Base-by-base conservation (phyloP, 2,329 filamentous ascomycete species). In the Onygena corvina region DNA sequence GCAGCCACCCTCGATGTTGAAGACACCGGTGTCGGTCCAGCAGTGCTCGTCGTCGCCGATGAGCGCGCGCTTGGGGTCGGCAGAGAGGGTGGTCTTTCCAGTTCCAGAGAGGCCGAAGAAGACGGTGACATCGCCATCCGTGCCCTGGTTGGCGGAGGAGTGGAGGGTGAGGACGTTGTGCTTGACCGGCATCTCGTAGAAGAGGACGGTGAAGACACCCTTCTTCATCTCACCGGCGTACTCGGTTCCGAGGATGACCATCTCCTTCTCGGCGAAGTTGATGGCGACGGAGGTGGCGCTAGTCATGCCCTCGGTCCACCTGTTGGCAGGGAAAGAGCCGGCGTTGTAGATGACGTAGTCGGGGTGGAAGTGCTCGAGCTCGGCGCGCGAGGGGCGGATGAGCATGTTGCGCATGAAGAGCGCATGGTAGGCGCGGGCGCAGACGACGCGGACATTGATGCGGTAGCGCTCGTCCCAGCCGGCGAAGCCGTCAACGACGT, bases 401-500 rank as follows among this genome's bases (percentile, higher is more conserved):
- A 98, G 84, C 92, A 98, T 98, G 79, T 98, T 98, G 67, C 89
- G 86, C 92, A 98, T 98, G 81, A 98, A 98, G 57, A 98, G 81
- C 55, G 92, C 92, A 79, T 98, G 92, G 79, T 98, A 98, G 71
- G 92, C 92, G 67, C 92, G 89, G 59, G 92, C 92, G 74, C 92
- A 98, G 66, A 98, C 89, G 57, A 98, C 90, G 64, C 92, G 89
- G 62, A 98, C 92, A 63, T 83, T 86, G 74, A 98, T 96, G 59
- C 89, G 80, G 77, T 98, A 98, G 70, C 92, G 89, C 76, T 93
- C 84, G 62, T 98, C 92, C 92, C 92, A 98, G 68, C 92, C 92
- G 59, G 92, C 92, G 67, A 83, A 98, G 57, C 92, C 92, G 68
- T 98, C 92, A 58, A 98, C 78, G 58, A 98, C 92, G 71, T 98